A percentile compares a stretch with the other conserved stretches of the same genome.
Conservation (phyloP, 768 basidiomycete species). For the Rhodotorula sphaerocarpa region DNA sequence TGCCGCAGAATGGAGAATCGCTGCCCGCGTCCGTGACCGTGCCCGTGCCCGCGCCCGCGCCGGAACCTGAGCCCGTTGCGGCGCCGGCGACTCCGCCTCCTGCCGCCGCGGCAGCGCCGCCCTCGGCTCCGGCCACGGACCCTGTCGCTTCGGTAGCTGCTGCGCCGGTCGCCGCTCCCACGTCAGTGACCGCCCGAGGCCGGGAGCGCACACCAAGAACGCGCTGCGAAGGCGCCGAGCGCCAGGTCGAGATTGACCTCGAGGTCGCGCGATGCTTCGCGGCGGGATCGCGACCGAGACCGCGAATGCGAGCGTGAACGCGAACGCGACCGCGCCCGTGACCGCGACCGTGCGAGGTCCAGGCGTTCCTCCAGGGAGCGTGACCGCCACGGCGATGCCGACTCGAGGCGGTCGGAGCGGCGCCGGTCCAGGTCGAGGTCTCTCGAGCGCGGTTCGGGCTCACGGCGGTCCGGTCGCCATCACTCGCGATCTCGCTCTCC, state of each 20-base stretch:
- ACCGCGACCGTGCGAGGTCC: background rate
- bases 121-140: background rate
- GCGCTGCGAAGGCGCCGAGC: background rate
- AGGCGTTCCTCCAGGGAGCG: background rate
- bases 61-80: background rate
- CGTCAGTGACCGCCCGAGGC: no score
- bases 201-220: background rate
- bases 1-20: no score
- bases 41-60: background rate
- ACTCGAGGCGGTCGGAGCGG: no score
- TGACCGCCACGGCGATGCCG: background rate
- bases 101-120: background rate
- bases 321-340: background rate
- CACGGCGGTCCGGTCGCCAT: background rate
- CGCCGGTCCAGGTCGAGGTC: no score
- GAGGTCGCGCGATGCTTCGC: background rate
- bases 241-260: background rate
- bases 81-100: background rate
- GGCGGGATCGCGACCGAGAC: background rate
- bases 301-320: background rate
- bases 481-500: background rate
- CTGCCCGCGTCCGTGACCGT: background rate
- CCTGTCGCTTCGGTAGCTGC: background rate
- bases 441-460: no score
- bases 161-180: background rate